Evolutionary conservation across 331 rosid genomes (phyloP), one percentile per base, ranked within the genome.

Genomic region (Prunus yedoensis): DNA sequence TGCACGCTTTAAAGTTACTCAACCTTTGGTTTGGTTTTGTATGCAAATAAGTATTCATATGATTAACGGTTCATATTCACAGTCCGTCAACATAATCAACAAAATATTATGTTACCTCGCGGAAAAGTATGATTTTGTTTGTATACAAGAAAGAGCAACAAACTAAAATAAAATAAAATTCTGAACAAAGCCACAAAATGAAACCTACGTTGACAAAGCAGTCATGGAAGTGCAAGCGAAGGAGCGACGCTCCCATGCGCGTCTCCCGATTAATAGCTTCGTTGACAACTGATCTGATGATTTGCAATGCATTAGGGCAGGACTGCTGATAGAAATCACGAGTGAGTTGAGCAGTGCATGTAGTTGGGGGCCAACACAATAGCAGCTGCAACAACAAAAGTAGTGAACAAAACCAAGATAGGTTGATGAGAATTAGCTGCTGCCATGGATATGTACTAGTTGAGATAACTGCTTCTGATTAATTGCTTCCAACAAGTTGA

Each of bases 201-300:
- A n/a, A 9, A 61, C 20, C 18, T 30, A 61, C 66, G 2, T 61
- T 61, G 45, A 61, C 66, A 61, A 23, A 25, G 73, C 95, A 90
- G 53, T 89, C 91, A 70, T 89, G 93, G 80, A 89, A 89, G 71
- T 87, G 93, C 76, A 89, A 72, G 18, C 95, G 90, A 0, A 90
- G 85, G 5, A 89, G 81, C n/a, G 89, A 88, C 0, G 91, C 94
- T 47, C 94, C 94, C 64, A 81, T 83, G 38, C 93, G 93, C 4
- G n/a, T 62, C 73, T 90, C 87, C 1, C 41, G 60, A 5, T 0
- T 7, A 32, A 90, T 70, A 38, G 91, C 89, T 2, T 16, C n/a
- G 8, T 4, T 0, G 71, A 91, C 87, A 18, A 85, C 46, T 6
- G 62, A 23, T 35, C 57, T 70, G 60, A 91, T 85, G 70, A 51